Conservation (phyloP, 148 eudicot species). For the Diospyros lotus region DNA sequence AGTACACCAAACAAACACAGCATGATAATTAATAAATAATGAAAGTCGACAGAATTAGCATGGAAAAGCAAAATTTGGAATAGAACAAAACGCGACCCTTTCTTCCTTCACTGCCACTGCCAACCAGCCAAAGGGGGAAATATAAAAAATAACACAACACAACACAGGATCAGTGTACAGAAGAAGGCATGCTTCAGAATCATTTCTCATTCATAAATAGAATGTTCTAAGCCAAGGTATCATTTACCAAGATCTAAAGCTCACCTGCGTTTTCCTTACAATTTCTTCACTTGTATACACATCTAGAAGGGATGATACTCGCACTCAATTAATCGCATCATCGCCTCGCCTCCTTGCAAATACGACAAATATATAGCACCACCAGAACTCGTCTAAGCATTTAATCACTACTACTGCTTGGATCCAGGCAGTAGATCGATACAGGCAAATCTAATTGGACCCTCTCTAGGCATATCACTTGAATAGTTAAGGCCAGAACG, state of each 20-base stretch:
- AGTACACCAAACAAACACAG: too few species aligned
- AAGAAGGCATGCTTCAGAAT: neutral
- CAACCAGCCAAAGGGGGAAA: too few species aligned
- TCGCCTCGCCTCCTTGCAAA: neutral
- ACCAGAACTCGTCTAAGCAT: neutral
- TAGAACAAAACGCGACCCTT: too few species aligned
- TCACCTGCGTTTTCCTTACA: constrained; percentile 3
- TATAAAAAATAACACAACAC: neutral
- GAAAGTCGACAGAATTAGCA: too few species aligned
- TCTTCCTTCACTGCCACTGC: too few species aligned
- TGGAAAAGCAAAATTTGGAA: too few species aligned
- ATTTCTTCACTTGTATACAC: constrained; percentile 8
- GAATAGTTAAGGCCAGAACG: too few species aligned
- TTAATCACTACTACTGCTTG: neutral
- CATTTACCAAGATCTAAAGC: neutral
- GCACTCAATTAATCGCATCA: neutral
- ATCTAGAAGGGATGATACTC: constrained; percentile 1
- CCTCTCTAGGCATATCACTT: neutral
- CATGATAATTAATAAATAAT: too few species aligned
- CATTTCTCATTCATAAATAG: neutral
- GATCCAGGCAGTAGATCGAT: neutral
- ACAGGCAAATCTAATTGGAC: neutral
- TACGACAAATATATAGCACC: neutral
- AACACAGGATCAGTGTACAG: neutral
- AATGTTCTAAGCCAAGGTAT: neutral